These are phyloP conservation scores for Yarrowia divulgata DNA, from an alignment of 805 yeast species.

Conservation along the genomic window DNA sequence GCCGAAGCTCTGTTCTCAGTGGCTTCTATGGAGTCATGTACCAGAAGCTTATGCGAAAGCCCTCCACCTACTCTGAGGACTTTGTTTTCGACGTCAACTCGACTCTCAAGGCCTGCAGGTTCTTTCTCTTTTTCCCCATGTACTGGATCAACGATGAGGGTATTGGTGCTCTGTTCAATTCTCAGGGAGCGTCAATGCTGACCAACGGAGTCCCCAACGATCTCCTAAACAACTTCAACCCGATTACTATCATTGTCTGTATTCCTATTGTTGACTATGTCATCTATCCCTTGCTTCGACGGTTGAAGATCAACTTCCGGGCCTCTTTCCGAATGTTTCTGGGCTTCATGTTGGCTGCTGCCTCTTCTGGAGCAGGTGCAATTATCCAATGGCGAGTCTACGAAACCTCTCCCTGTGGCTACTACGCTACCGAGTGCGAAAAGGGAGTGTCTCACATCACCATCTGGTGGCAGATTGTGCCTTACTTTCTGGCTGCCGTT, in stretches of 20 bases:
- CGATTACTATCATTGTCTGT: conserved; percentile 60
- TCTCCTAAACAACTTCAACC: conserved; percentile 62
- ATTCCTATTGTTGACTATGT: conserved; percentile 59
- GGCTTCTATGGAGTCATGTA: conserved; percentile 26
- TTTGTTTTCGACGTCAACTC: conserved; percentile 68
- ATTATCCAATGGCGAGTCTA: conserved; percentile 59
- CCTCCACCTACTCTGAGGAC: conserved; percentile 52
- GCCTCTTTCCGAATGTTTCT: conserved; percentile 57
- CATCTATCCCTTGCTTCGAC: conserved; percentile 58
- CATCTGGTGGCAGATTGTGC: conserved; percentile 50
- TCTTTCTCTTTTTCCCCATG: conserved; percentile 67
- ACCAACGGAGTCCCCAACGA: conserved; percentile 64
- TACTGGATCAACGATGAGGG: conserved; percentile 52
- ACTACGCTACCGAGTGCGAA: conserved; percentile 45
- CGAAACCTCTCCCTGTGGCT: conserved; percentile 59
- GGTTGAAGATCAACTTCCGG: conserved; percentile 54
- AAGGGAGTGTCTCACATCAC: conserved; percentile 49
- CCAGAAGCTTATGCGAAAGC: neutral
- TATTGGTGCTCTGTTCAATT: conserved; percentile 52
- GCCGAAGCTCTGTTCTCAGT: conserved; percentile 8
- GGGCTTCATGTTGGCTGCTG: conserved; percentile 58
- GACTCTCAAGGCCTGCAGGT: conserved; percentile 66
- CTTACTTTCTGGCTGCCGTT: conserved; percentile 56
- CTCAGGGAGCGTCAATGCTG: conserved; percentile 63
- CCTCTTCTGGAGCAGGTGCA: conserved; percentile 60